Conservation (phyloP, 2,329 filamentous ascomycete genomes). For the Nemania abortiva region DNA sequence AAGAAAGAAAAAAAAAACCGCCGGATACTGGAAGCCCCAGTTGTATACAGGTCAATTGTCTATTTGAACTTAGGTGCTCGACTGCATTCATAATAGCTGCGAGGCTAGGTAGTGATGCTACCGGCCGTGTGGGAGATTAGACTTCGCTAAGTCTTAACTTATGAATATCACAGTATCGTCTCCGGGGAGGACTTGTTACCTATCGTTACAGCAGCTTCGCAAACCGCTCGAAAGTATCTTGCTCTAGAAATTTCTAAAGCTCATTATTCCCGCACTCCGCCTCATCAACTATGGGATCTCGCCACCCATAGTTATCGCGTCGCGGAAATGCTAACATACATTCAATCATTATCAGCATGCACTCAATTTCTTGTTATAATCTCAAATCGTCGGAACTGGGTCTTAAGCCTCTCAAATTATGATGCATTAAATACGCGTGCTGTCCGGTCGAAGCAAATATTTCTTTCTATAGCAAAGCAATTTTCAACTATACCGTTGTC, state of each 20-base stretch:
- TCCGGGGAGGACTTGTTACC: background rate
- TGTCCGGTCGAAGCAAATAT: too few relatives aligned
- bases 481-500: too few relatives aligned
- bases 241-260: background rate
- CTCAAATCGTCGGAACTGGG: too few relatives aligned
- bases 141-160: background rate
- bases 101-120: background rate
- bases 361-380: too few relatives aligned
- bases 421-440: too few relatives aligned
- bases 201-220: background rate
- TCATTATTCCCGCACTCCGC: background rate
- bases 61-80: background rate
- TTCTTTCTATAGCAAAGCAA: too few relatives aligned
- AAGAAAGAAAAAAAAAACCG: too few relatives aligned
- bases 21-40: background rate
- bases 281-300: background rate
- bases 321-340: background rate
- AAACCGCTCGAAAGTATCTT: background rate
- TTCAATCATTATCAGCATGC: background rate
- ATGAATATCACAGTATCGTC: background rate
- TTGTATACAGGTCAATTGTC: background rate
- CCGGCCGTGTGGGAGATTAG: background rate
- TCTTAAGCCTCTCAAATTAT: too few relatives aligned
- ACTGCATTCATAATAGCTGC: background rate
- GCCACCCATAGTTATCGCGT: constrained; percentile 6